phyloP scores from a whole-genome alignment of 2,329 filamentous ascomycete species.

The Colletotrichum noveboracense region DNA sequence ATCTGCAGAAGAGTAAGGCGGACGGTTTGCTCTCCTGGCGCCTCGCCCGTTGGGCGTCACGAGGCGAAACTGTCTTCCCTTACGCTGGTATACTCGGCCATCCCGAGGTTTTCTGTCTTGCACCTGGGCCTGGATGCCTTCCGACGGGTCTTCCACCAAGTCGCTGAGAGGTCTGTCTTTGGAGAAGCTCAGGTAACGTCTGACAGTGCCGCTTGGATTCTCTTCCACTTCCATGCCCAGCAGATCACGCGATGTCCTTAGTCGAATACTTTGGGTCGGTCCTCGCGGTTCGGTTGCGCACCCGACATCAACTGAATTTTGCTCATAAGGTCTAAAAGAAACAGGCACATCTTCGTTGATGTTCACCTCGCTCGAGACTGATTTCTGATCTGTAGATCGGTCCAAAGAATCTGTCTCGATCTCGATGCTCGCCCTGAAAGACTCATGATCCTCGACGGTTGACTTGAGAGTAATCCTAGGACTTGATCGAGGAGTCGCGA shows the following conservation, averaged over 20 bases:
- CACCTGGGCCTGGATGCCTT: background rate
- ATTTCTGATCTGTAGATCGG: background rate
- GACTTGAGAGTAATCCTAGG: background rate
- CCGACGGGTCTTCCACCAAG: background rate
- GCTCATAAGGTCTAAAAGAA: background rate
- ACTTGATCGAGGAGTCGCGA: conserved; percentile 6
- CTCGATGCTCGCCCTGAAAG: conserved; percentile 12
- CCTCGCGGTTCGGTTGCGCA: conserved; percentile 18
- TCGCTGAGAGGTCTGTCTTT: background rate
- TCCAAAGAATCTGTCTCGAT: background rate
- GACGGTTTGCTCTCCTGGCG: background rate
- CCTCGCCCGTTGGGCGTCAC: background rate
- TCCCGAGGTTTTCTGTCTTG: background rate
- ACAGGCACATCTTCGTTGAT: background rate
- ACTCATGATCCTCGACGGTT: conserved; percentile 2
- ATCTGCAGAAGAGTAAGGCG: background rate
- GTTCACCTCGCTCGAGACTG: background rate
- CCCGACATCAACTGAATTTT: background rate
- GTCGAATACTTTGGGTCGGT: conserved; percentile 31
- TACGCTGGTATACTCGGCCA: background rate
- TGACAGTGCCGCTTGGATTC: background rate
- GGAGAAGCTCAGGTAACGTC: background rate
- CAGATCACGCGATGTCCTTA: conserved; percentile 22
- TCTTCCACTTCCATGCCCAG: background rate
- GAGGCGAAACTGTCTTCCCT: background rate